Evolutionary conservation across 1,284 basidiomycete species (phyloP).

Genomic region (Fomitopsis schrenkii): DNA sequence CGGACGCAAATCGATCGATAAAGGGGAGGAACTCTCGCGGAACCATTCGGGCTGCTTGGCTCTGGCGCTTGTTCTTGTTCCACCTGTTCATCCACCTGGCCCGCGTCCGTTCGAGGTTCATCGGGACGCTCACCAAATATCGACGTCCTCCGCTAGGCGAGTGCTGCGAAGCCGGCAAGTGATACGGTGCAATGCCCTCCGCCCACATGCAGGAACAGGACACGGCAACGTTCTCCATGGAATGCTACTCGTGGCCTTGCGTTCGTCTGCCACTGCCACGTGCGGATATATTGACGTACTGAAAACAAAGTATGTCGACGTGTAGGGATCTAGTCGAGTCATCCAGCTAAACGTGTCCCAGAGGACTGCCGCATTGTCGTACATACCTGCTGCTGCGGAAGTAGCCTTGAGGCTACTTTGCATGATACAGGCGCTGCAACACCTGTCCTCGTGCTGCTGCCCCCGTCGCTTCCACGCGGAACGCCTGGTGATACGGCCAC

Average conservation of each 20-base stretch:
- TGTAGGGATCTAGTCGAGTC: background rate
- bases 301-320: background rate
- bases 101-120: background rate
- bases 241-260: background rate
- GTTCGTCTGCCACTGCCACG: background rate
- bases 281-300: background rate
- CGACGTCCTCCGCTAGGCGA: background rate
- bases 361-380: background rate
- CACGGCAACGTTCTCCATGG: background rate
- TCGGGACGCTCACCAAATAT: background rate
- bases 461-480: background rate
- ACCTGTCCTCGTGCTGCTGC: background rate
- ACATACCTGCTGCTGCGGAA: background rate
- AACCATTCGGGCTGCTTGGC: background rate
- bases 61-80: background rate
- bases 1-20: slow-evolving; percentile 1
- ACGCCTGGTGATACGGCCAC: background rate
- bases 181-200: background rate
- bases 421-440: background rate
- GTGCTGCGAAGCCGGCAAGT: background rate
- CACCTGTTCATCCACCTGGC: background rate
- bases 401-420: background rate
- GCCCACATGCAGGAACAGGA: background rate
- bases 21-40: background rate
- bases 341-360: background rate